Percentiles rank a stretch among this genome's conserved stretches.
Evolutionary conservation across 2,329 filamentous ascomycete species (phyloP).

Genomic region (Alternaria conjuncta): DNA sequence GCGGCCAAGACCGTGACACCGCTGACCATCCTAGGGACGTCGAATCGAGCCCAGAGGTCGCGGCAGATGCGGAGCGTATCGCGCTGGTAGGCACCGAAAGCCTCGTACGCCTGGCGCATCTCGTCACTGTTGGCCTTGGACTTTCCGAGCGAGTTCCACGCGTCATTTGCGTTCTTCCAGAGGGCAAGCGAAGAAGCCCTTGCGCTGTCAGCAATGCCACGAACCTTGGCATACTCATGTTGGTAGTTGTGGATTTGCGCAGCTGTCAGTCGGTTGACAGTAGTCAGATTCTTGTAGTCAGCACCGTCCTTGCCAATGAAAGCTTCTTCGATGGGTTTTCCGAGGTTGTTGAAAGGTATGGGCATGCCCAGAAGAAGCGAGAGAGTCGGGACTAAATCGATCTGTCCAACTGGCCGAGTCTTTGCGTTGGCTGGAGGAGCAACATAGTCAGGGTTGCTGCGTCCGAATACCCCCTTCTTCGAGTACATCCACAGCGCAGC

Average conservation of each 20-base stretch:
- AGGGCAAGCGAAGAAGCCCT: conserved; percentile 63
- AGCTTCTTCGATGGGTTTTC: conserved; percentile 90
- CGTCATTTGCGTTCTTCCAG: conserved; percentile 66
- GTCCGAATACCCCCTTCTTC: conserved; percentile 82
- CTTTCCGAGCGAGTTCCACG: conserved; percentile 55
- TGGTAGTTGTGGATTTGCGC: conserved; percentile 92
- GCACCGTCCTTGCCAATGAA: conserved; percentile 75
- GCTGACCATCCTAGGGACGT: conserved; percentile 82
- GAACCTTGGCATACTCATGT: conserved; percentile 76
- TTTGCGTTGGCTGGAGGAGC: conserved; percentile 75
- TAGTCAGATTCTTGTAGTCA: conserved; percentile 77
- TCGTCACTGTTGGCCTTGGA: conserved; percentile 42
- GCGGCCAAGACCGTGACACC: conserved; percentile 75
- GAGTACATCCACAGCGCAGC: conserved; percentile 99
- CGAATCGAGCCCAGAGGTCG: conserved; percentile 88
- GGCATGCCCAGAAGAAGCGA: conserved; percentile 87
- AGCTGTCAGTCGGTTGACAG: conserved; percentile 76
- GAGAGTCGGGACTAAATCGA: conserved; percentile 92
- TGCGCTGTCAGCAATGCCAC: conserved; percentile 69
- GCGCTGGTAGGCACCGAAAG: conserved; percentile 76
- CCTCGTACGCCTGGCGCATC: conserved; percentile 56
- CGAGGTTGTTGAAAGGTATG: conserved; percentile 95
- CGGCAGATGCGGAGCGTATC: conserved; percentile 82
- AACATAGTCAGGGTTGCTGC: conserved; percentile 66
- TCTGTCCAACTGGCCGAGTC: conserved; percentile 77